phyloP scores from a whole-genome alignment of 2,329 filamentous ascomycete species.

The Sordariomycetes sp. region DNA sequence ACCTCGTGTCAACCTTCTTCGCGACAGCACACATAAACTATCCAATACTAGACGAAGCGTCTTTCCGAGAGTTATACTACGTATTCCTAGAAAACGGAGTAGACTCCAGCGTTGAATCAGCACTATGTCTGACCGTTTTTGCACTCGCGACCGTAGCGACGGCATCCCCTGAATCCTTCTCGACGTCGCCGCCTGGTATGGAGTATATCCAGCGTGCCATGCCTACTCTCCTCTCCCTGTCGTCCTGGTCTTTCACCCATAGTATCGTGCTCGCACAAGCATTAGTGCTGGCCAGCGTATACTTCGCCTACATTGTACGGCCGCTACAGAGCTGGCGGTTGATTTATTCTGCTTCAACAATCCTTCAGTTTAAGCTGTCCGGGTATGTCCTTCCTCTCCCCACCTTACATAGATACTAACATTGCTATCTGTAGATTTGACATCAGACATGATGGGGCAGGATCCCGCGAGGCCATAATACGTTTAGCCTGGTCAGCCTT shows the following conservation, averaged over 20 bases:
- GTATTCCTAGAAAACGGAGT: constrained; percentile 10
- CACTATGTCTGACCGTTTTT: constrained; percentile 16
- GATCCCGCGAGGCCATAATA: constrained; percentile 11
- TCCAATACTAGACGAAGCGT: constrained; percentile 14
- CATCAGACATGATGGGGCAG: constrained; percentile 7
- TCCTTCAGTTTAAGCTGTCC: constrained; percentile 15
- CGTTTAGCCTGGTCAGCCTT: constrained; percentile 18
- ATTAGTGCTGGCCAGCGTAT: constrained; percentile 17
- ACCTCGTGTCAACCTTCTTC: constrained; percentile 13
- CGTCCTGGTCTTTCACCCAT: constrained; percentile 15
- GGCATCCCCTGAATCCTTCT: constrained; percentile 9
- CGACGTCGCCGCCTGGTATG: constrained; percentile 14
- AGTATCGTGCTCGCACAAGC: constrained; percentile 14
- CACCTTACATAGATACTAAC: no score
- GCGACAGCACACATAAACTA: constrained; percentile 12
- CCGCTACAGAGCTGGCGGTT: constrained; percentile 19
- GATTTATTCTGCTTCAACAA: constrained; percentile 16
- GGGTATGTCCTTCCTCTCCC: constrained; percentile 6
- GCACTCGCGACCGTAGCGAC: constrained; percentile 13
- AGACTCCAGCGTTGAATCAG: constrained; percentile 12
- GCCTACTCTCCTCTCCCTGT: constrained; percentile 13
- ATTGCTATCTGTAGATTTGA: constrained; percentile 3
- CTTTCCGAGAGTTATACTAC: constrained; percentile 12
- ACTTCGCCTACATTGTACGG: constrained; percentile 18
- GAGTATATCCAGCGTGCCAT: constrained; percentile 16